Evolutionary conservation across 768 basidiomycete genomes (phyloP).

Genomic region (Leccinum boreale): DNA sequence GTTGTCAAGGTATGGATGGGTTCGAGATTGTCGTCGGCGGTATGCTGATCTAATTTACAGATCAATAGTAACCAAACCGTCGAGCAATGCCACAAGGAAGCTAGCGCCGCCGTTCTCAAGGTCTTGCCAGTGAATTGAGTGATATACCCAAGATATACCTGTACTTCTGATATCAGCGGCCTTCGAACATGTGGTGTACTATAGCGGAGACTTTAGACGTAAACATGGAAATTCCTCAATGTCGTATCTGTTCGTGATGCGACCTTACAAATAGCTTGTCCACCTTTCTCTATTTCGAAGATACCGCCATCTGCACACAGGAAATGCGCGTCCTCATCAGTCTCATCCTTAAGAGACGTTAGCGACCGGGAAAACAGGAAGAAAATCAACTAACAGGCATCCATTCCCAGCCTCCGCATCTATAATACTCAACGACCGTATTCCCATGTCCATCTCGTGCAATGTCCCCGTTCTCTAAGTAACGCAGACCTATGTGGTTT

Average conservation of each 20-base stretch:
- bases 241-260: conserved; percentile 33
- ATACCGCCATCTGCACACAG: conserved; percentile 82
- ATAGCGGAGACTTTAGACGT: conserved; percentile 32
- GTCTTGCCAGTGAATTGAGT: conserved; percentile 35
- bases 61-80: conserved; percentile 66
- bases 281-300: conserved; percentile 56
- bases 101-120: conserved; percentile 51
- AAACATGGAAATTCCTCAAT: conserved; percentile 41
- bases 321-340: conserved; percentile 61
- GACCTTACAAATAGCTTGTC: conserved; percentile 51
- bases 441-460: conserved; percentile 43
- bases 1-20: conserved; percentile 64
- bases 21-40: not conserved
- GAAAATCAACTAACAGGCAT: conserved; percentile 54
- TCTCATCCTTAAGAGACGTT: conserved; percentile 44
- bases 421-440: conserved; percentile 70
- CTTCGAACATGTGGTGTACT: conserved; percentile 1
- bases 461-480: conserved; percentile 43
- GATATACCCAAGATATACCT: conserved; percentile 3
- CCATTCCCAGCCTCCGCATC: conserved; percentile 86
- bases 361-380: conserved; percentile 4
- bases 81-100: conserved; percentile 67
- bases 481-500: conserved; percentile 60
- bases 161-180: not conserved
- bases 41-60: conserved; percentile 36